Evolutionary conservation across 305 asterid species (phyloP), one percentile per base, ranked within the genome.

Genomic region (Fraxinus angustifolia): DNA sequence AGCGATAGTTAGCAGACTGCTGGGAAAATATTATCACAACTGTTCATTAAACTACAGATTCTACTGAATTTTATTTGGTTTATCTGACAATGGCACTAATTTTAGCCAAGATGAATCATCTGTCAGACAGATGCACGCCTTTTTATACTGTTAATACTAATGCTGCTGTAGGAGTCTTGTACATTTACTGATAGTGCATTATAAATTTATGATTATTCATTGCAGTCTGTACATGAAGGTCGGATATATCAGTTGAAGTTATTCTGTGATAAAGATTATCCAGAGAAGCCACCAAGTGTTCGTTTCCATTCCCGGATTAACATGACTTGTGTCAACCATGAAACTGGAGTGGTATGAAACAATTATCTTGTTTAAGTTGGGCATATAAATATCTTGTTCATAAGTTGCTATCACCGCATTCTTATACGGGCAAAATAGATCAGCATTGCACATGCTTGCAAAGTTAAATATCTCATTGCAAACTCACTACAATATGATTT

Each of bases 261-360:
- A 79, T 87, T 89, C 68, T 89, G 92, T 72, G 92, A 89, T 84
- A 89, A 89, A 86, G 90, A 89, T 84, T 89, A 89, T 76, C 92
- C 91, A 12, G 91, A 89, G 87, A 89, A 85, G 86, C 91, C 91
- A 83, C 91, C 91, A 65, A 85, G 76, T 78, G 90, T 87, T 73
- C 90, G 91, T 19, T 89, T 89, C 81, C 90, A 89, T 85, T 89
- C 90, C 58, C 87, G 90, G 75, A 50, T 89, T 53, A 89, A 89
- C 89, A 85, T 89, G 91, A 81, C 90, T 71, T 89, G 91, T 68
- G 89, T 89, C 76, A 89, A 89, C 88, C 91, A 84, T 77, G 91
- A 89, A 79, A 89, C 87, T 82, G 91, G 91, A 84, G 90, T 85
- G 90, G 91, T 89, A 87, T 28, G 81, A 72, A 60, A 38, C 77